A percentile compares a stretch with the other conserved stretches of the same genome.
Evolutionary conservation across 257 asterid genomes (phyloP).

Genomic region (Solanum boliviense): DNA sequence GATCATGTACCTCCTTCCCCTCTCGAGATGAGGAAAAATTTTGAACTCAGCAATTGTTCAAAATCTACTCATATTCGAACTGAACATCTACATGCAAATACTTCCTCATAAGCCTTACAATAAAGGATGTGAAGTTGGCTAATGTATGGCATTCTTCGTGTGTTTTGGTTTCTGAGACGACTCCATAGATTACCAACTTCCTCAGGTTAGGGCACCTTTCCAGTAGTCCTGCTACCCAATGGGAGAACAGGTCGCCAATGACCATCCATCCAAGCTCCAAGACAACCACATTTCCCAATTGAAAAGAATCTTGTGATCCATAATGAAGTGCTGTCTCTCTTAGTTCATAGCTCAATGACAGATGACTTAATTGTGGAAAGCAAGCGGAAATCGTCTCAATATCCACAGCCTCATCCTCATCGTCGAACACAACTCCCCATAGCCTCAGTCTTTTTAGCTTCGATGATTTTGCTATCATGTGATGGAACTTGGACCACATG

Average conservation of each 20-base stretch:
- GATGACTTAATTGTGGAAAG: conserved; percentile 63
- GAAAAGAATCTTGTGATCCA: conserved; percentile 67
- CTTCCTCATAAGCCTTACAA: conserved; percentile 69
- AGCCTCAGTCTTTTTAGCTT: conserved; percentile 65
- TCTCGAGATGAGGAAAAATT: not conserved
- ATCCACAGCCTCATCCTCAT: conserved; percentile 83
- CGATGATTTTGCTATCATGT: conserved; percentile 76
- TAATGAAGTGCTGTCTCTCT: conserved; percentile 60
- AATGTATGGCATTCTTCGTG: conserved; percentile 71
- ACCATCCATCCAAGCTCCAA: conserved; percentile 94
- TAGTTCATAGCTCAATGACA: conserved; percentile 67
- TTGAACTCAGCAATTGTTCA: not conserved
- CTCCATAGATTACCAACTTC: conserved; percentile 73
- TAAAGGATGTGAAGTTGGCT: conserved; percentile 64
- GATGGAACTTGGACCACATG: conserved; percentile 86
- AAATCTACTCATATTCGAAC: conserved; percentile 59
- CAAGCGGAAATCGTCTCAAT: conserved; percentile 75
- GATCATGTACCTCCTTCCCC: conserved; percentile 4
- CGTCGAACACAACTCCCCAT: conserved; percentile 90
- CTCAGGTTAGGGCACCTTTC: conserved; percentile 63
- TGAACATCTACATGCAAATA: conserved; percentile 62
- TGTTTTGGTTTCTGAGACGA: conserved; percentile 81
- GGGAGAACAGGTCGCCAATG: conserved; percentile 53
- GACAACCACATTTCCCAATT: conserved; percentile 55
- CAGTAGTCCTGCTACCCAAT: conserved; percentile 70